Evolutionary conservation across 371 early-diverging fungal genomes (phyloP).

Genomic region (Mucor racemosus): DNA sequence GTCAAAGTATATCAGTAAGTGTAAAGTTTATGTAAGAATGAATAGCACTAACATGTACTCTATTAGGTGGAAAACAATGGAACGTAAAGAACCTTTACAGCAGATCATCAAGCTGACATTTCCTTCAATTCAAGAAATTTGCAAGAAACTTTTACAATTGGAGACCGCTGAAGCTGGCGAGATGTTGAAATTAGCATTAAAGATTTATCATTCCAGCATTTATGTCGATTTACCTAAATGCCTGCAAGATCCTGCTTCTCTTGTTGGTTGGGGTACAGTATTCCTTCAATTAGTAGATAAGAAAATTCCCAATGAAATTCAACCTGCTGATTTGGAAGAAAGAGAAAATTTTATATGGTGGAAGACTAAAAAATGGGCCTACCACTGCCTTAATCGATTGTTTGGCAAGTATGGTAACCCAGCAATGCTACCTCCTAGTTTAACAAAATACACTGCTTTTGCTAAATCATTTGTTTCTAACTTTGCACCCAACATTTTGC

Average conservation of each 20-base stretch:
- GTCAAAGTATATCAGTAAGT: slow-evolving; percentile 82
- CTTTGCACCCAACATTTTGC: slow-evolving; percentile 87
- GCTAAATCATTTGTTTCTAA: slow-evolving; percentile 78
- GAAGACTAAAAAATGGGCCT: slow-evolving; percentile 96
- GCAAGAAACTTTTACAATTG: slow-evolving; percentile 54
- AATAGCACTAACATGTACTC: background rate
- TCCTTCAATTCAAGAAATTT: slow-evolving; percentile 75
- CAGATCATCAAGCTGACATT: slow-evolving; percentile 75
- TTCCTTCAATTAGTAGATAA: slow-evolving; percentile 81
- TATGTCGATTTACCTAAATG: slow-evolving; percentile 70
- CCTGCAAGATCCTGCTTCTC: slow-evolving; percentile 66
- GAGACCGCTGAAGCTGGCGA: slow-evolving; percentile 79
- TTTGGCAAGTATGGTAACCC: slow-evolving; percentile 84
- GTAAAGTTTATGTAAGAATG: background rate
- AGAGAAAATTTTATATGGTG: slow-evolving; percentile 81
- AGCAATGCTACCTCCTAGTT: slow-evolving; percentile 56
- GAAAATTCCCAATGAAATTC: slow-evolving; percentile 54
- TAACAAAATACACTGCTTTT: slow-evolving; percentile 66
- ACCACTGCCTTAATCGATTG: slow-evolving; percentile 79
- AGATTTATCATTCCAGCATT: slow-evolving; percentile 77
- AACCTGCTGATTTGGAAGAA: slow-evolving; percentile 64
- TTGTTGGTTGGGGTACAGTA: slow-evolving; percentile 87
- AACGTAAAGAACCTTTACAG: slow-evolving; percentile 65
- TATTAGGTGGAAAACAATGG: slow-evolving; percentile 57
- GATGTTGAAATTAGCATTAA: slow-evolving; percentile 80